Evolutionary conservation across 345 rosid species (phyloP).

Genomic region (Salix viminalis): DNA sequence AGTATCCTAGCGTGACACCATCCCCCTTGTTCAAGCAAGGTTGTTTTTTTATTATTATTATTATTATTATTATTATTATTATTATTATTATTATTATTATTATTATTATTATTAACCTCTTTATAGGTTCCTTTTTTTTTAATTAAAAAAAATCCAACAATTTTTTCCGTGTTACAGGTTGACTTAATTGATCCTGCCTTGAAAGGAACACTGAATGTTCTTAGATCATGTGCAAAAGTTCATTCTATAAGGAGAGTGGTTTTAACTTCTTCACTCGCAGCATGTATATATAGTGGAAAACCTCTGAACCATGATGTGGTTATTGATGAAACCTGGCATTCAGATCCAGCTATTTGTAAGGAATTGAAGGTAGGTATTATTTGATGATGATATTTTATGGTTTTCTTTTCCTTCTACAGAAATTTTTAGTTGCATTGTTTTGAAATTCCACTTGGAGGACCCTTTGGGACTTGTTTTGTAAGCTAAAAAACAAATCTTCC

Average conservation of each 20-base stretch:
- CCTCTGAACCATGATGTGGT: not conserved
- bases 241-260: slow-evolving; percentile 4
- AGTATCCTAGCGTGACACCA: no score
- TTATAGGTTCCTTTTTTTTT: no score
- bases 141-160: no score
- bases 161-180: not conserved
- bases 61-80: no score
- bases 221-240: slow-evolving; percentile 3
- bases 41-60: no score
- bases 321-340: not conserved
- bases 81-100: no score
- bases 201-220: slow-evolving; percentile 9
- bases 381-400: not conserved
- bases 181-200: slow-evolving; percentile 8
- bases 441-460: no score
- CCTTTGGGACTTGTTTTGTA: no score
- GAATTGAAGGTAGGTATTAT: not conserved
- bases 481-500: not conserved
- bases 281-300: not conserved
- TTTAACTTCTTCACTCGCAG: slow-evolving; percentile 1
- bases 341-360: not conserved
- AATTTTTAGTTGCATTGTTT: not conserved
- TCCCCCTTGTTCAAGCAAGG: no score
- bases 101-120: no score
- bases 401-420: not conserved